phyloP scores from a whole-genome alignment of 2,329 filamentous ascomycete genomes.

The Cylindrodendrum hubeiense region DNA sequence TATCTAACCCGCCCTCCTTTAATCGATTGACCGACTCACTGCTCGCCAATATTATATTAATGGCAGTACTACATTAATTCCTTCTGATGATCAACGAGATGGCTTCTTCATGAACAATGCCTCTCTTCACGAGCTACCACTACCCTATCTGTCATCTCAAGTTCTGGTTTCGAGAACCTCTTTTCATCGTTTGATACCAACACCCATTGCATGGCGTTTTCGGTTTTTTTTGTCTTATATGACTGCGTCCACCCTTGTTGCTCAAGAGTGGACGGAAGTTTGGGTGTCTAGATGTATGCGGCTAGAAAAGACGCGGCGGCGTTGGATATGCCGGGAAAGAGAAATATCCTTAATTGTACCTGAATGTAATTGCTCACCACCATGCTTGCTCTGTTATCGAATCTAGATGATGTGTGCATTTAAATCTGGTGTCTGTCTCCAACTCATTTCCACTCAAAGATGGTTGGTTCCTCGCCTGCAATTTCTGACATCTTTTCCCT shows the following conservation, averaged over 20 bases:
- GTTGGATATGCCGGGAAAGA: slow-evolving; percentile 21
- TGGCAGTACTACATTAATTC: slow-evolving; percentile 38
- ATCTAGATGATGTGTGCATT: not conserved
- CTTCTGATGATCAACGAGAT: slow-evolving; percentile 39
- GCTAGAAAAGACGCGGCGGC: slow-evolving; percentile 16
- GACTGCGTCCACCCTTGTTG: slow-evolving; percentile 16
- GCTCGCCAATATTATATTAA: slow-evolving; percentile 25
- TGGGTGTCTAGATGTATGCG: slow-evolving; percentile 11
- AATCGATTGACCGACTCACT: slow-evolving; percentile 14
- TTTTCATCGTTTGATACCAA: slow-evolving; percentile 44
- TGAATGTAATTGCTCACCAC: slow-evolving; percentile 23
- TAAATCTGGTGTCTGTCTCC: not conserved
- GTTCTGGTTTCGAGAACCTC: slow-evolving; percentile 14
- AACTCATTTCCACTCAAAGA: no score
- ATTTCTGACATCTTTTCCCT: no score
- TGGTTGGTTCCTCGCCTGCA: no score
- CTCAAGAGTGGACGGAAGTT: slow-evolving; percentile 1
- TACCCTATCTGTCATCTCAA: slow-evolving; percentile 2
- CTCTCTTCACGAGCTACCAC: slow-evolving; percentile 39
- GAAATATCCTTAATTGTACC: slow-evolving; percentile 27
- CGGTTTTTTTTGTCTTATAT: slow-evolving; percentile 27
- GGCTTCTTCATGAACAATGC: slow-evolving; percentile 40
- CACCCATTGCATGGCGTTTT: slow-evolving; percentile 47
- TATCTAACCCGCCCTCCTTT: slow-evolving; percentile 20
- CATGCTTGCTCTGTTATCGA: not conserved